phyloP scores from a whole-genome alignment of 495 filamentous ascomycete species.

The Penicillium canescens region DNA sequence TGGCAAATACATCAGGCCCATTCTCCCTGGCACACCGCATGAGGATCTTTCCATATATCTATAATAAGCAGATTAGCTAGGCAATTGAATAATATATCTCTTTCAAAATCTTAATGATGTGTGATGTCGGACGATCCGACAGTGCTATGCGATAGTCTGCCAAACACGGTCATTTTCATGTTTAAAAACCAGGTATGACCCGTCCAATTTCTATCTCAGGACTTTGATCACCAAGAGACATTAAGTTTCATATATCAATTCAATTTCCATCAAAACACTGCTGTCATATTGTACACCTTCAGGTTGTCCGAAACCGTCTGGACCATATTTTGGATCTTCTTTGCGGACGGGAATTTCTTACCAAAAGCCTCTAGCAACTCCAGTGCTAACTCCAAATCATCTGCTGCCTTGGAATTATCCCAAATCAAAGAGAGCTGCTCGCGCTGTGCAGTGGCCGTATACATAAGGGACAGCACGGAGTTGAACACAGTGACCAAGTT shows the following conservation, averaged over 20 bases:
- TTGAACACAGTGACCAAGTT: constrained; percentile 39
- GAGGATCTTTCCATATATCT: too few relatives aligned
- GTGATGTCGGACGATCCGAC: too few relatives aligned
- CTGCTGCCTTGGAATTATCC: constrained; percentile 25
- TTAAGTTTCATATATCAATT: background rate
- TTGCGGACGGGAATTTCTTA: constrained; percentile 34
- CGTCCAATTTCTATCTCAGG: too few relatives aligned
- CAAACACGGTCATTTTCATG: too few relatives aligned
- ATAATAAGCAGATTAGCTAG: too few relatives aligned
- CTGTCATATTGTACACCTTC: constrained; percentile 7
- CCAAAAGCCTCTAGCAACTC: constrained; percentile 34
- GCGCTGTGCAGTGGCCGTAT: constrained; percentile 33
- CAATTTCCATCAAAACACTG: constrained; percentile 6
- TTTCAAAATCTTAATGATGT: too few relatives aligned
- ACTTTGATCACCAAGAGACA: background rate
- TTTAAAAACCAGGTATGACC: too few relatives aligned
- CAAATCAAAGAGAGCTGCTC: constrained; percentile 21
- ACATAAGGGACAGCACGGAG: constrained; percentile 37
- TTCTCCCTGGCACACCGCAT: too few relatives aligned
- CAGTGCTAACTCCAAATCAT: constrained; percentile 32
- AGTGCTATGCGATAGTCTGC: too few relatives aligned
- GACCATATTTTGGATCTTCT: constrained; percentile 35
- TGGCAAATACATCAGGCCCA: too few relatives aligned
- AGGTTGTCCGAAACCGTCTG: constrained; percentile 17
- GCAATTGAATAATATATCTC: too few relatives aligned